Evolutionary conservation across 352 stramenopile species (phyloP), one percentile per base, ranked within the genome.

Genomic region (Aphanomyces cochlioides): DNA sequence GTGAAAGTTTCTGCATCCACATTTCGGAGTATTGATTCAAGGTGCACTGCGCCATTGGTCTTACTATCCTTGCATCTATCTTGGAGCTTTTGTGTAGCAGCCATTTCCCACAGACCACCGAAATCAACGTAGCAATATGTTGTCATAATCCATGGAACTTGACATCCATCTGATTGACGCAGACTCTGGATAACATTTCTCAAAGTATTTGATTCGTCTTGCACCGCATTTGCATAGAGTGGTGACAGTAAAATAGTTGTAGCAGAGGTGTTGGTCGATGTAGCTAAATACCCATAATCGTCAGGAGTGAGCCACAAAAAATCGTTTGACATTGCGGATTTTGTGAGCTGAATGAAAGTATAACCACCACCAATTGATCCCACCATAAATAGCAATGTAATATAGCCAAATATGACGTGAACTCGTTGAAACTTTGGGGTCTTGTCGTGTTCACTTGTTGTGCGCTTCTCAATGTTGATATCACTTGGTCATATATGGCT

Each of bases 81-180:
- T 37, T 70, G 64, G 7, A n/a, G 21, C 39, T 19, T 41, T 12
- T 17, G 17, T 3, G 64, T 59, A 21, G 19, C 13, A 1, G 48
- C 64, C 64, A 70, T 41, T 43, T 70, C 64, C 64, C 64, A 70
- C 15, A 48, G 58, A 5, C 28, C 47, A 45, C 40, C 40, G 17
- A 70, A 70, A 50, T 70, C 64, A 37, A 70, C 64, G 45, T 61
- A 70, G 64, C 64, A 70, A 17, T 54, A 57, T 7, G 48, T 19
- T 5, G 47, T 57, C 10, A 54, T 36, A 28, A 70, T 70, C 64
- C 64, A 70, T n/a, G 64, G 64, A 7, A 70, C 12, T 12, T 5
- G 4, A 57, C 64, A 70, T 6, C 64, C 47, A 37, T 70, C 47
- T 48, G 60, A 61, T 8, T 21, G 7, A 17, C 64, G 64, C 39